These are phyloP conservation scores for Exophiala sideris DNA, from an alignment of 2,329 filamentous ascomycete genomes.

Conservation along the genomic window DNA sequence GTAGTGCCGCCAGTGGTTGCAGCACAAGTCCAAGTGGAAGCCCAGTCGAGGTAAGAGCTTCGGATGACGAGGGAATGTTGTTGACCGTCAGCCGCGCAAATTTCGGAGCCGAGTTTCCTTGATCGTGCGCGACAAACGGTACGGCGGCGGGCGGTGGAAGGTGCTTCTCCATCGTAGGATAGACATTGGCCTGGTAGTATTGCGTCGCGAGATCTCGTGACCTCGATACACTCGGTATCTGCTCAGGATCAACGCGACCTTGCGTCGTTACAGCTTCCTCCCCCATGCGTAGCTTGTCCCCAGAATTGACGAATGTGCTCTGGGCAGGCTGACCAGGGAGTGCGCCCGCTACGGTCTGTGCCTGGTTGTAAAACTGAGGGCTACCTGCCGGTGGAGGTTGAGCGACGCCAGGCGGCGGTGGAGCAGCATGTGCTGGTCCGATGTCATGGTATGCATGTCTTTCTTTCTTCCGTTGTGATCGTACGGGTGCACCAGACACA, in stretches of 20 bases:
- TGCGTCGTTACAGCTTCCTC: conserved; percentile 62
- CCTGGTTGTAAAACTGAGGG: conserved; percentile 26
- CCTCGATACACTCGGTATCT: conserved; percentile 84
- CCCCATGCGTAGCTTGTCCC: conserved; percentile 36
- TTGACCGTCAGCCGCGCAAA: conserved; percentile 89
- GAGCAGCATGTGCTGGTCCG: conserved; percentile 62
- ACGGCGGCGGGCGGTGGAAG: conserved; percentile 83
- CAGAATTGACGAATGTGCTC: conserved; percentile 17
- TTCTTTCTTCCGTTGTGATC: conserved; percentile 79
- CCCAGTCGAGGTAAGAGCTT: conserved; percentile 74
- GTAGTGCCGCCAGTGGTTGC: conserved; percentile 79
- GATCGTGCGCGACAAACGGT: conserved; percentile 90
- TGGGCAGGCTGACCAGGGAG: conserved; percentile 27
- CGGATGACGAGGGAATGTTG: conserved; percentile 79
- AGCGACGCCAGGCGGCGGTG: conserved; percentile 12
- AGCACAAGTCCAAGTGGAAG: conserved; percentile 83
- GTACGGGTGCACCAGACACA: conserved; percentile 52
- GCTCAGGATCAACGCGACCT: conserved; percentile 79
- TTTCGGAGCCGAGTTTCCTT: conserved; percentile 95
- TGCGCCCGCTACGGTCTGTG: conserved; percentile 39
- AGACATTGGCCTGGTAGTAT: conserved; percentile 82
- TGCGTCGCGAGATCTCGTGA: conserved; percentile 79
- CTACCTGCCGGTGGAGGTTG: conserved; percentile 2
- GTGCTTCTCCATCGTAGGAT: conserved; percentile 93
- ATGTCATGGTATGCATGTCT: conserved; percentile 88